phyloP scores from a whole-genome alignment of 345 rosid species.

The Syzygium jambos region DNA sequence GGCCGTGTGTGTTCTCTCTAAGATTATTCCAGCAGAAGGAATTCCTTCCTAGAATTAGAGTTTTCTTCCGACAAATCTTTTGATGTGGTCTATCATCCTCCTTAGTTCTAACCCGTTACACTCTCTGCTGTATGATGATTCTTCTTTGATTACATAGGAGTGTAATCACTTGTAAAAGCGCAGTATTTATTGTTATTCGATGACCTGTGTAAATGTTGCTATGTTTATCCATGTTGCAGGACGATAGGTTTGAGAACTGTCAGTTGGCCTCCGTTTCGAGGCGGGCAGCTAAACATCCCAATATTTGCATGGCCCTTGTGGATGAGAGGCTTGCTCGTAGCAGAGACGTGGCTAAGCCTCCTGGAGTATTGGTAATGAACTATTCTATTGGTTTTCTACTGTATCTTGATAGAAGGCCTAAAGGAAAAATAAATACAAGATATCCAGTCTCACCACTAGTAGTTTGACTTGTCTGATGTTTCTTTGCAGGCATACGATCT shows the following conservation, averaged over 20 bases:
- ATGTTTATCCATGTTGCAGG: constrained; percentile 12
- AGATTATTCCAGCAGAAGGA: background rate
- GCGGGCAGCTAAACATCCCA: constrained; percentile 5
- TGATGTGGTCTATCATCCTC: background rate
- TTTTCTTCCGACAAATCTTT: background rate
- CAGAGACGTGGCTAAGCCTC: constrained; percentile 34
- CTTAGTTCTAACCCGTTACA: background rate
- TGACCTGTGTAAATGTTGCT: background rate
- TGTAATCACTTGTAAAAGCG: background rate
- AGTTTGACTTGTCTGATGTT: background rate
- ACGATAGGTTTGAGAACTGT: constrained; percentile 17
- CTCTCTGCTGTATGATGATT: background rate
- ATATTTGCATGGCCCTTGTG: constrained; percentile 51
- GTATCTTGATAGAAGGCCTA: background rate
- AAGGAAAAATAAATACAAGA: too few relatives aligned
- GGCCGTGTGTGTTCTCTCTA: background rate
- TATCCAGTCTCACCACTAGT: background rate
- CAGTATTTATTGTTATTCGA: background rate
- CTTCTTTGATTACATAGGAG: background rate
- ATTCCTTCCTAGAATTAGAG: background rate
- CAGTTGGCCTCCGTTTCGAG: constrained; percentile 18
- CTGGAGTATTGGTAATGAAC: constrained; percentile 14
- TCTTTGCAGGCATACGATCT: constrained; percentile 80
- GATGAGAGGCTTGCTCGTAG: constrained; percentile 49
- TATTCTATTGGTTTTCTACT: background rate